Evolutionary conservation across 805 yeast genomes (phyloP), one percentile per base, ranked within the genome.

Genomic region (Spencermartinsiella europaea): DNA sequence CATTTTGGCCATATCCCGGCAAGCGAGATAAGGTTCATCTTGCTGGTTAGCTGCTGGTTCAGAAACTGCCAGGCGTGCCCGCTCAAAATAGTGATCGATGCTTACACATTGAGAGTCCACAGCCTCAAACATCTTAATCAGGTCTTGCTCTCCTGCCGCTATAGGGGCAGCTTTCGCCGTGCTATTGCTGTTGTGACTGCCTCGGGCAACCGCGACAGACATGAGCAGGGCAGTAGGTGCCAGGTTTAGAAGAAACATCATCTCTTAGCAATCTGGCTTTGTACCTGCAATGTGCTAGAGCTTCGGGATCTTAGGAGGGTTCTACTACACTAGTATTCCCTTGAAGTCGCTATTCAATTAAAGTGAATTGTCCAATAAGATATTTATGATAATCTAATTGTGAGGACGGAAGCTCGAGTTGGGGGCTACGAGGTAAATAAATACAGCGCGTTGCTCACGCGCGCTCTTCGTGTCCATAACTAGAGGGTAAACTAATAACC

Each of bases 1-100:
- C 5, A 31, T 31, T 8, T 16, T 39, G 3, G 56, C 56, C 38
- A 44, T 50, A 21, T 27, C 46, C 17, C 33, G 38, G 53, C 63
- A 59, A 4, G 41, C 40, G 21, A 38, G 31, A 40, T 52, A 52
- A 4, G 46, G 40, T 15, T 45, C 40, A 5, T 40, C 44, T 5
- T 46, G 44, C 48, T 44, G 33, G 27, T 21, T 17, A 25, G 31
- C 7, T 7, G 7, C 31, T 12, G 12, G 10, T 12, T 12, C 12
- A 12, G 12, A 25, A 12, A 25, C 10, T 7, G 31, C 31, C 31
- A n/a, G n/a, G n/a, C n/a, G n/a, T n/a, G 31, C 31, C 31, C 31
- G 10, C 7, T 7, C 31, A 25, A 25, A 25, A 35, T 20, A 16
- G 38, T 20, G 14, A 15, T 35, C 20, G 14, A 15, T 35, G 7